Evolutionary conservation across 1,284 basidiomycete species (phyloP).

Genomic region (Retiboletus flavoniger): DNA sequence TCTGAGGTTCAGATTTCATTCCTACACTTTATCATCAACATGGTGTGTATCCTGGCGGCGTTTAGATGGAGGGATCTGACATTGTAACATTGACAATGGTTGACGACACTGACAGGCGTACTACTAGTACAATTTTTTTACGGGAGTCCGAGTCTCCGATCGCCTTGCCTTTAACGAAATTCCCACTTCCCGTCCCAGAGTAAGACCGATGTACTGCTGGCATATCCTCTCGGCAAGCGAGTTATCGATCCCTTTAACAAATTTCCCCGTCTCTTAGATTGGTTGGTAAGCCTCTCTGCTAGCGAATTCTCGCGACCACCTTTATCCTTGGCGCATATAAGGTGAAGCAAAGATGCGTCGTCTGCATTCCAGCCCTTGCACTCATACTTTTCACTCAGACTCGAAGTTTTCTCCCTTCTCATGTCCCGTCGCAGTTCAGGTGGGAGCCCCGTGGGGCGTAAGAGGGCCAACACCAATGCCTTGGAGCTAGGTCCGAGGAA

Average conservation of each 20-base stretch:
- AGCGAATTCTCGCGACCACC: background rate
- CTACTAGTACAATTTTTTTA: too few species aligned
- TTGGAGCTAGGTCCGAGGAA: background rate
- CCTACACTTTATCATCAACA: too few species aligned
- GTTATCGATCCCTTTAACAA: too few species aligned
- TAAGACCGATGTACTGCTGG: too few species aligned
- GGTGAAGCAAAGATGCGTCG: background rate
- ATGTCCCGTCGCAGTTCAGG: background rate
- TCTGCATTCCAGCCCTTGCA: background rate
- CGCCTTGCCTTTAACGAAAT: background rate
- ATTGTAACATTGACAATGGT: too few species aligned
- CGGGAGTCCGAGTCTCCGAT: background rate
- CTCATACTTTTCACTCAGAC: background rate
- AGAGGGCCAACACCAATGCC: background rate
- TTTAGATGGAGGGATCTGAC: too few species aligned
- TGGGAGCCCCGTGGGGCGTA: background rate
- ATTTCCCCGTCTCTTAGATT: too few species aligned
- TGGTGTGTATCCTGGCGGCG: too few species aligned
- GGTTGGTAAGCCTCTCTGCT: background rate
- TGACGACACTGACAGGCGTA: too few species aligned
- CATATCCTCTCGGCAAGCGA: too few species aligned
- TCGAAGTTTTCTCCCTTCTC: too few species aligned
- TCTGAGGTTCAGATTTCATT: too few species aligned
- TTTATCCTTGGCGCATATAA: background rate
- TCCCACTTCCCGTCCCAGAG: background rate